Evolutionary conservation across 371 early-diverging fungal species (phyloP), one percentile per base, ranked within the genome.

Genomic region (Syncephalastrum monosporum): DNA sequence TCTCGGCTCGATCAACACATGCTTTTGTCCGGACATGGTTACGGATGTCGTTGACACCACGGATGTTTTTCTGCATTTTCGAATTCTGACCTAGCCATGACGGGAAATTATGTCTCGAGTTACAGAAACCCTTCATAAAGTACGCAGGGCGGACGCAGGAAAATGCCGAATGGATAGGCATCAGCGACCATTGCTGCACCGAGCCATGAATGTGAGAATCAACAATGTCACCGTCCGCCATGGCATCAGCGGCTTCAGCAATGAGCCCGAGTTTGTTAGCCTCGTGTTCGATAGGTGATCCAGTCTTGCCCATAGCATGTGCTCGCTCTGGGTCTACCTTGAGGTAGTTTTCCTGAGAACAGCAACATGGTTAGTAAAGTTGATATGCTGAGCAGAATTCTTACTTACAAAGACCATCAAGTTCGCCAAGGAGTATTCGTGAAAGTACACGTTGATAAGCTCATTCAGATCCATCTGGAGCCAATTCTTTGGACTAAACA

Each of bases 61-160:
- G 83, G 24, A 67, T 60, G 55, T 81, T 77, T 69, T 97, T 99
- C 25, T 42, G 49, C 19, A 88, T 74, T 65, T 89, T 95, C 1
- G 97, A 96, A 65, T 91, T 92, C 67, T 97, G 88, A 17, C 99
- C 99, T 38, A 99, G 77, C 90, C 92, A 98, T 71, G 48, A 57
- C 23, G 87, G 86, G 65, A 87, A 87, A 7, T 57, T 67, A 23
- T 68, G 42, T 48, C 59, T 46, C n/a, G 50, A 61, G 55, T 74
- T 58, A 47, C 61, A 29, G 59, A 79, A 67, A 16, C 92, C 92
- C 52, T 90, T 84, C 33, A 88, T 80, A 60, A 83, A 90, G 64
- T 84, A 89, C 4, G 94, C 83, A 0, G 99, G 99, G 3, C 87
- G 72, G 4, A 95, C 92, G 57, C 92, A 92, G 1, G 97, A 96